Percentiles rank a stretch among this genome's conserved stretches.
These are phyloP conservation scores for Dipodascus albidus DNA, from an alignment of 805 yeast species.

Conservation along the genomic window DNA sequence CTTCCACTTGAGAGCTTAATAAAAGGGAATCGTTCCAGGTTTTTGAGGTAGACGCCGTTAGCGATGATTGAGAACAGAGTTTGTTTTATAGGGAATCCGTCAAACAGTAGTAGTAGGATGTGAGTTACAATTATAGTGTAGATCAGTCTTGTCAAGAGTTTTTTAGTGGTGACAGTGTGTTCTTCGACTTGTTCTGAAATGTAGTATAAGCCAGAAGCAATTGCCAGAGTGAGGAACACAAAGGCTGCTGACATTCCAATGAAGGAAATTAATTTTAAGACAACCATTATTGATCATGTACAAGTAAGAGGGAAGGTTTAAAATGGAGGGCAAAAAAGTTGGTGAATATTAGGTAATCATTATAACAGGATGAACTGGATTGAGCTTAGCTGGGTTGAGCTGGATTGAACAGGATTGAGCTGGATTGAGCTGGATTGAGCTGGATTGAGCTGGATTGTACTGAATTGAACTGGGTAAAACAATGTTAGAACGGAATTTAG, in stretches of 20 bases:
- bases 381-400: too few species aligned
- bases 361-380: too few species aligned
- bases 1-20: conserved; percentile 61
- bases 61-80: conserved; percentile 59
- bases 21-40: conserved; percentile 72
- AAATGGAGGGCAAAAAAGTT: not conserved
- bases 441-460: too few species aligned
- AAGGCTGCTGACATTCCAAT: not conserved
- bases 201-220: conserved; percentile 87
- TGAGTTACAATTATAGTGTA: conserved; percentile 45
- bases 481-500: too few species aligned
- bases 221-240: conserved; percentile 30
- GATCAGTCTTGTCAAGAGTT: conserved; percentile 54
- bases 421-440: too few species aligned
- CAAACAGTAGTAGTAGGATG: conserved; percentile 53
- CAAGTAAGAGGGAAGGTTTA: not conserved
- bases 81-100: conserved; percentile 65
- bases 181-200: conserved; percentile 89
- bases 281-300: not conserved
- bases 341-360: not conserved
- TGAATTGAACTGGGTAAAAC: too few species aligned
- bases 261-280: not conserved
- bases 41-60: conserved; percentile 64
- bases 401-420: too few species aligned
- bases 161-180: conserved; percentile 73